A percentile compares a stretch with the other conserved stretches of the same genome.
Conservation (phyloP, 495 filamentous ascomycete genomes). For the Penicillium fimorum region DNA sequence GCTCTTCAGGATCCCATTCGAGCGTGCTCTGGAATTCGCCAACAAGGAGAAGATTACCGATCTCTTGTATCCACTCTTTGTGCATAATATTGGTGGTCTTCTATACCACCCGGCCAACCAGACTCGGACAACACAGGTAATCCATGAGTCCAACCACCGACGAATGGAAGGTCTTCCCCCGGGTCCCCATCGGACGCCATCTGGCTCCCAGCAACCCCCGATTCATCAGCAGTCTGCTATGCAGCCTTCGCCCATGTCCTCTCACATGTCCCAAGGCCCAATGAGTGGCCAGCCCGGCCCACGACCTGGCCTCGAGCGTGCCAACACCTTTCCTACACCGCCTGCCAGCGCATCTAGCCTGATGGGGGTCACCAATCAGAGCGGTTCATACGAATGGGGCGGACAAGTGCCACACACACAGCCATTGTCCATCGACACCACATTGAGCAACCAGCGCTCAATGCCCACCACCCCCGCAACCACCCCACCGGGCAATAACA, state of each 20-base stretch:
- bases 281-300: constrained; percentile 71
- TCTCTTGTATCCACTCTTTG: constrained; percentile 89
- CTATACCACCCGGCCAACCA: constrained; percentile 93
- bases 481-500: constrained; percentile 76
- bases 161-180: constrained; percentile 50
- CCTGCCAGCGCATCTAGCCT: constrained; percentile 89
- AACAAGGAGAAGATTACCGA: constrained; percentile 99
- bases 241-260: constrained; percentile 60
- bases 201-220: constrained; percentile 60
- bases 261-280: constrained; percentile 67
- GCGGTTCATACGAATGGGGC: constrained; percentile 73
- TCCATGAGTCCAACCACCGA: constrained; percentile 80
- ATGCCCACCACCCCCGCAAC: constrained; percentile 93
- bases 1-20: constrained; percentile 83
- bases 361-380: constrained; percentile 74
- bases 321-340: constrained; percentile 90
- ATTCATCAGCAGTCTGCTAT: constrained; percentile 75
- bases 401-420: constrained; percentile 64
- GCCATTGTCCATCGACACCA: constrained; percentile 82
- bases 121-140: constrained; percentile 73
- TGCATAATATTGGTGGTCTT: constrained; percentile 93
- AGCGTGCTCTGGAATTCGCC: constrained; percentile 92
- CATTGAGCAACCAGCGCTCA: constrained; percentile 76
- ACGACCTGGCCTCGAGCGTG: constrained; percentile 73
- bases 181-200: constrained; percentile 40